These are phyloP conservation scores for Tripterygium wilfordii DNA, from an alignment of 177 flowering plant genomes.

Conservation along the genomic window DNA sequence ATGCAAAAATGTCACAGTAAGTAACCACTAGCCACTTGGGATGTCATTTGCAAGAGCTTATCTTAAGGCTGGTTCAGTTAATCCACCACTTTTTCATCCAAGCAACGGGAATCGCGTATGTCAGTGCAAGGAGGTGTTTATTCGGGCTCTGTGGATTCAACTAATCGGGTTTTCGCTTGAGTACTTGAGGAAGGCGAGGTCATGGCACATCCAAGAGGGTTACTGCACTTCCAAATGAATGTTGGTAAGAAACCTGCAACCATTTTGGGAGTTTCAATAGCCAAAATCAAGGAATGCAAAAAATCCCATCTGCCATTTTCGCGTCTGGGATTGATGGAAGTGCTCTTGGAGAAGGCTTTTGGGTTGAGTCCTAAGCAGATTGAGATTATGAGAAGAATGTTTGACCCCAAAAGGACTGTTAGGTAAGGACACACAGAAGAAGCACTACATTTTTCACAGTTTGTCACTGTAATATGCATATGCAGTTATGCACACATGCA, in stretches of 20 bases:
- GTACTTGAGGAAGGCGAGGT: slow-evolving; percentile 61
- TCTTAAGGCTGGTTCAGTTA: slow-evolving; percentile 40
- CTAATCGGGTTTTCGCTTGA: slow-evolving; percentile 40
- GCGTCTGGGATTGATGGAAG: slow-evolving; percentile 60
- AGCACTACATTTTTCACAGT: too few species aligned
- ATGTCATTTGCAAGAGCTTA: slow-evolving; percentile 68
- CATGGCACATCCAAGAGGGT: slow-evolving; percentile 59
- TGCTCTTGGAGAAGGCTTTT: slow-evolving; percentile 65
- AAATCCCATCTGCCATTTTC: slow-evolving; percentile 45
- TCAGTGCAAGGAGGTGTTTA: slow-evolving; percentile 49
- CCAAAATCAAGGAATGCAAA: slow-evolving; percentile 63
- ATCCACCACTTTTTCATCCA: slow-evolving; percentile 68
- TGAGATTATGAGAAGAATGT: slow-evolving; percentile 40
- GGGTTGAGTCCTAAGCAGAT: slow-evolving; percentile 48
- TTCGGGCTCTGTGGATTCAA: slow-evolving; percentile 61
- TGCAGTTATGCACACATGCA: too few species aligned
- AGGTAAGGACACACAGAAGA: too few species aligned
- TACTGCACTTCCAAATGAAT: slow-evolving; percentile 69
- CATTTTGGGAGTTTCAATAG: slow-evolving; percentile 55
- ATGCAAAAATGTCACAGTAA: slow-evolving; percentile 48
- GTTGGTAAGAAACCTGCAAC: slow-evolving; percentile 50
- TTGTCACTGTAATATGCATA: too few species aligned
- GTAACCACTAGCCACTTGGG: slow-evolving; percentile 50
- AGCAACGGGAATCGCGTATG: slow-evolving; percentile 54
- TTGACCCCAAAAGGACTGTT: slow-evolving; percentile 41